phyloP scores from a whole-genome alignment of 257 asterid species.

The Gentiana dahurica region DNA sequence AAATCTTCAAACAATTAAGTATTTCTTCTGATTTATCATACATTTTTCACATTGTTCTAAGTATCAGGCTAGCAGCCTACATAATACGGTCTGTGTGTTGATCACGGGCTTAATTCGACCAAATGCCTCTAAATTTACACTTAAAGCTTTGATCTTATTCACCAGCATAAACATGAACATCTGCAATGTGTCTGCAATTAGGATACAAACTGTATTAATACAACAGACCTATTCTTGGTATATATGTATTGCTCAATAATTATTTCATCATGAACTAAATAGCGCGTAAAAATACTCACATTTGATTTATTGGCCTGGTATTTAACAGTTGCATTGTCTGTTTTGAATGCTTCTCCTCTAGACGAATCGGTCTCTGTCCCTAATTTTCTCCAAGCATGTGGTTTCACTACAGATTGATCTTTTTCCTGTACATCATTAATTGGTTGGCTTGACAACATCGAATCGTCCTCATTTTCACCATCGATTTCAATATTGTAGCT shows the following conservation, averaged over 20 bases:
- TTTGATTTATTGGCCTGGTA: constrained; percentile 4
- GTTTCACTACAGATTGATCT: background rate
- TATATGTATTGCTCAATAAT: no score
- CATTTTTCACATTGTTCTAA: no score
- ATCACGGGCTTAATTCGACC: no score
- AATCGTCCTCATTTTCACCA: background rate
- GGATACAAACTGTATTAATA: background rate
- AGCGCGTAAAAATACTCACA: background rate
- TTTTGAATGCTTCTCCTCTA: background rate
- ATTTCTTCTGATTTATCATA: no score
- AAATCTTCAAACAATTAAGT: no score
- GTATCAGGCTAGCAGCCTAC: no score
- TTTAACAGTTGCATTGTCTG: background rate
- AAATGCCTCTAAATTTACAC: no score
- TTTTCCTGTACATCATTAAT: background rate
- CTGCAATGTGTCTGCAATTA: constrained; percentile 9
- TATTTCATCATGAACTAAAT: no score
- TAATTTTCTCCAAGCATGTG: constrained; percentile 1
- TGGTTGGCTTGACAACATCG: constrained; percentile 1
- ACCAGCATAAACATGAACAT: constrained; percentile 1
- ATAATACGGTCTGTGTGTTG: no score
- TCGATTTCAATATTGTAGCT: constrained; percentile 3
- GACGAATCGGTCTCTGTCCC: background rate
- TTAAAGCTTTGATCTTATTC: no score
- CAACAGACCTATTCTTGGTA: no score